These are phyloP conservation scores for Myxozyma udenii DNA, from an alignment of 805 yeast species.

Conservation along the genomic window DNA sequence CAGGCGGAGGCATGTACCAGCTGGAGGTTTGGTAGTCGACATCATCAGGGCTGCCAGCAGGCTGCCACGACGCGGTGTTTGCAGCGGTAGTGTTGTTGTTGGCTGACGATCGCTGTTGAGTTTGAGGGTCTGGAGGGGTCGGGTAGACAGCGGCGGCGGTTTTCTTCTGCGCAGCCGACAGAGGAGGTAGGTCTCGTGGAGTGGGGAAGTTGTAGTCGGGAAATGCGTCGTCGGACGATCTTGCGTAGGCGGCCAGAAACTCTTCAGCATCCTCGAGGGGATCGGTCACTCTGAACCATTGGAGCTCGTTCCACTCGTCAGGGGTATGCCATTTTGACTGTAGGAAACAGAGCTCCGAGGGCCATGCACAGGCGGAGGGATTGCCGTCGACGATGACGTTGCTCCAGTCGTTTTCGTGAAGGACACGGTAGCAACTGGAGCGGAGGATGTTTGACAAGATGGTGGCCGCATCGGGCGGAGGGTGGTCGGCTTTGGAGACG, in stretches of 20 bases:
- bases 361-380: conserved; percentile 31
- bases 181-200: background rate
- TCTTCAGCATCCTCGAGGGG: conserved; percentile 29
- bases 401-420: conserved; percentile 22
- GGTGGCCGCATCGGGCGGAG: conserved; percentile 22
- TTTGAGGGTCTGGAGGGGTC: conserved; percentile 39
- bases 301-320: conserved; percentile 18
- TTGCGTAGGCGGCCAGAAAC: conserved; percentile 13
- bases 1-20: conserved; percentile 10
- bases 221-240: conserved; percentile 8
- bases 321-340: conserved; percentile 6
- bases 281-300: conserved; percentile 29
- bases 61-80: conserved; percentile 5
- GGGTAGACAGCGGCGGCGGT: conserved; percentile 34
- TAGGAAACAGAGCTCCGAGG: conserved; percentile 32
- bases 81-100: conserved; percentile 10
- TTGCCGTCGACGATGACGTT: conserved; percentile 18
- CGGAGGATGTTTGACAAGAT: conserved; percentile 13
- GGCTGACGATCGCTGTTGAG: conserved; percentile 10
- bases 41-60: conserved; percentile 4
- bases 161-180: conserved; percentile 1
- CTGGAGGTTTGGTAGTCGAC: background rate
- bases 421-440: conserved; percentile 21
- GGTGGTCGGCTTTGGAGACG: conserved; percentile 8
- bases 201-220: conserved; percentile 5